Base-by-base conservation (phyloP, 768 basidiomycete species). In the Macrolepiota albuminosa region DNA sequence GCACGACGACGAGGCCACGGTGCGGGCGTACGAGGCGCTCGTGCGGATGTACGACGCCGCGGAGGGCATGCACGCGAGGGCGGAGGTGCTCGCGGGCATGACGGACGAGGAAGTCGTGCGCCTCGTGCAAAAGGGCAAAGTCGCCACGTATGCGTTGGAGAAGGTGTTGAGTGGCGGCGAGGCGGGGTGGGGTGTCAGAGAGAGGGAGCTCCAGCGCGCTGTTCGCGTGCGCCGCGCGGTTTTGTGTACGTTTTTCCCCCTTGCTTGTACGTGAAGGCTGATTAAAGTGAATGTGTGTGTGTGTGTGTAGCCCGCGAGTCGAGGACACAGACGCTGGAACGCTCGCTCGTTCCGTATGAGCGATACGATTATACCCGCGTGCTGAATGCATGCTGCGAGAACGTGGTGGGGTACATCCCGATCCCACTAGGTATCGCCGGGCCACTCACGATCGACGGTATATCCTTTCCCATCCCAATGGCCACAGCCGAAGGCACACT, bases 401-500 rank as follows among this genome's bases (percentile, higher is more conserved):
- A 99, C 72, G 97, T 99, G 54, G 85, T 98, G 51, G 97, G 97
- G 36, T 99, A 92, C 72, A 93, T 98, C 72, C 97, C 96, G 45
- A 74, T 99, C 40, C 97, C 97, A 0, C 87, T 98, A 54, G 97
- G 97, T 65, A 89, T 98, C 61, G 97, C 97, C 16, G 97, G 97
- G 2, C 97, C 97, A 3, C 85, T 99, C 39, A 91, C 84, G 47
- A 83, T 99, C 69, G 96, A 99, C 67, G 94, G 92, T 34, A 76
- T 82, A 45, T 75, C 87, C 49, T 86, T 86, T 66, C 96, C 87
- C 45, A 95, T 99, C 67, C 97, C 97, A 7, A 98, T 99, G 97
- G 97, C 97, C 46, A 99, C 97, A 5, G 95, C 97, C n/a, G 97
- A 99, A 72, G 97, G 97, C 60, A 98, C 97, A 0, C 85, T 99